These are phyloP conservation scores for Aspergillus spinulosporus DNA, from an alignment of 2,329 filamentous ascomycete species.

Conservation along the genomic window DNA sequence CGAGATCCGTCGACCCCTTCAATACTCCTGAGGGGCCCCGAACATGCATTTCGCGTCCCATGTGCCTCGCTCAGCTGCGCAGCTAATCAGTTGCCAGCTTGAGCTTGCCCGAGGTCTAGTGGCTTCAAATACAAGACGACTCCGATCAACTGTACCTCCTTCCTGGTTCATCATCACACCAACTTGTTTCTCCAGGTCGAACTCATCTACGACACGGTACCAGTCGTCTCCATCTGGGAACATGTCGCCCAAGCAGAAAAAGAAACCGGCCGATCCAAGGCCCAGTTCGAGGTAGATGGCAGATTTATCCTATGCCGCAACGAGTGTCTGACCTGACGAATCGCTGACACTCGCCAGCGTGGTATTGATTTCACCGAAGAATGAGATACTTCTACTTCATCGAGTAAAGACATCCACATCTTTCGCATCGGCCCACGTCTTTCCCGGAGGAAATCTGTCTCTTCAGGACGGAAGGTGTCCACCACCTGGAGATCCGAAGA, in stretches of 20 bases:
- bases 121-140: conserved; percentile 10
- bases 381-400: conserved; percentile 85
- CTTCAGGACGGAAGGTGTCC: conserved; percentile 70
- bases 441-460: conserved; percentile 80
- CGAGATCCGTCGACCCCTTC: not conserved
- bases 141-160: not conserved
- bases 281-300: conserved; percentile 63
- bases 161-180: not conserved
- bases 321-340: not conserved
- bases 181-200: conserved; percentile 13
- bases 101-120: conserved; percentile 15
- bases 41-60: conserved; percentile 15
- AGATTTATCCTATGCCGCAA: not conserved
- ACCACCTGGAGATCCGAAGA: conserved; percentile 49
- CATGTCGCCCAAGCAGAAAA: conserved; percentile 34
- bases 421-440: conserved; percentile 91
- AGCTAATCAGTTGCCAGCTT: conserved; percentile 15
- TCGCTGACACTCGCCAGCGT: conserved; percentile 56
- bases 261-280: conserved; percentile 51
- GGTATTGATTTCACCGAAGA: conserved; percentile 78
- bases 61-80: conserved; percentile 11
- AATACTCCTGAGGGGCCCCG: not conserved
- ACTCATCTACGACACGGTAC: conserved; percentile 16
- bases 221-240: conserved; percentile 14
- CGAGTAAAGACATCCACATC: conserved; percentile 78